These are phyloP conservation scores for Taphrina wiesneri DNA, from an alignment of 1,139 yeast genomes.

Conservation along the genomic window DNA sequence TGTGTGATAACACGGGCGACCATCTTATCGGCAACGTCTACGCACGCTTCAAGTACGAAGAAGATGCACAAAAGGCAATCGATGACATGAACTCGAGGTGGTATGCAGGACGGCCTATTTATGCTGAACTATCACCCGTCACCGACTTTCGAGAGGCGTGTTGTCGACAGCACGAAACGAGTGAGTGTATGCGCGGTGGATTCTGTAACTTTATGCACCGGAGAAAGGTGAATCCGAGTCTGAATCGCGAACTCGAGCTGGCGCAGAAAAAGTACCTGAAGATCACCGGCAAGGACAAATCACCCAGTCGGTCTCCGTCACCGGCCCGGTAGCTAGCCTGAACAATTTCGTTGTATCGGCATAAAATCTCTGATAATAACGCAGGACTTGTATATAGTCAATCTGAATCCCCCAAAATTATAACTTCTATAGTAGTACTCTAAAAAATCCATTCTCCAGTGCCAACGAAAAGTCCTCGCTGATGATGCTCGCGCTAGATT, in stretches of 20 bases:
- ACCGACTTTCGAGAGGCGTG: conserved; percentile 68
- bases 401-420: background rate
- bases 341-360: too few species aligned
- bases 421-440: background rate
- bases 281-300: conserved; percentile 40
- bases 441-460: background rate
- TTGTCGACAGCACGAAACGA: conserved; percentile 68
- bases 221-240: conserved; percentile 55
- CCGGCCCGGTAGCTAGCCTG: conserved; percentile 17
- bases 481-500: background rate
- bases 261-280: conserved; percentile 46
- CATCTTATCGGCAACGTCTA: conserved; percentile 86
- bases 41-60: conserved; percentile 58
- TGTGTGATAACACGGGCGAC: conserved; percentile 80
- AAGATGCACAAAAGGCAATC: conserved; percentile 63
- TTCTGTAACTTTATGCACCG: conserved; percentile 87
- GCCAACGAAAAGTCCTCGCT: background rate
- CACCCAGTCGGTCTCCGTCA: conserved; percentile 36
- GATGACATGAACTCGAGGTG: conserved; percentile 71
- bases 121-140: conserved; percentile 79
- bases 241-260: conserved; percentile 50
- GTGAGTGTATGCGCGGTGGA: conserved; percentile 71
- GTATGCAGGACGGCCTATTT: conserved; percentile 78
- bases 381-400: conserved; percentile 20
- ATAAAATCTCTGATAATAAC: background rate